Evolutionary conservation across 257 asterid genomes (phyloP).

Genomic region (Gentiana straminea): DNA sequence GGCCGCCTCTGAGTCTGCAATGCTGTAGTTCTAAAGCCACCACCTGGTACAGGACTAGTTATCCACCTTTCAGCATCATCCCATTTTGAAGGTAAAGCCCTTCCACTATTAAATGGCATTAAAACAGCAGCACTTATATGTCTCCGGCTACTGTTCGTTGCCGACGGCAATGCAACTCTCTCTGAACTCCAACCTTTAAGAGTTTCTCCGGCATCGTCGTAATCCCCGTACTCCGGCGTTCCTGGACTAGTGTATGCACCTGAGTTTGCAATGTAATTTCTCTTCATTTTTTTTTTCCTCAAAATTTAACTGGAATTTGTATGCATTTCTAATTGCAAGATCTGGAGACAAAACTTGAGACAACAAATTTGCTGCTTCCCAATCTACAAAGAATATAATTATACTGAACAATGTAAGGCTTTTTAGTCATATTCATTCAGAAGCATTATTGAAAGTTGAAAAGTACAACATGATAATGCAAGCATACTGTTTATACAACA

Average conservation of each 20-base stretch:
- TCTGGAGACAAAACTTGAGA: no score
- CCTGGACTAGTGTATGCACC: constrained; percentile 89
- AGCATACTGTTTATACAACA: no score
- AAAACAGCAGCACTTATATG: constrained; percentile 52
- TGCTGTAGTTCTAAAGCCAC: constrained; percentile 20
- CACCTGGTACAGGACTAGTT: constrained; percentile 71
- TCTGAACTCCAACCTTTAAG: constrained; percentile 78
- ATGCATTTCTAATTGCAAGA: constrained; percentile 7
- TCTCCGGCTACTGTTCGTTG: constrained; percentile 26
- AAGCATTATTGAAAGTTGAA: no score
- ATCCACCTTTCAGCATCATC: constrained; percentile 99
- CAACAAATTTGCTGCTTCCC: no score
- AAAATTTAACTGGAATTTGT: constrained; percentile 13
- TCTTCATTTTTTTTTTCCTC: constrained; percentile 34
- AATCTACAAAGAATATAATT: no score
- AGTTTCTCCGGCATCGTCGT: constrained; percentile 24
- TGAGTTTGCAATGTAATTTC: constrained; percentile 41
- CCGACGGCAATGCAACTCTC: constrained; percentile 42
- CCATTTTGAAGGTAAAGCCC: constrained; percentile 89
- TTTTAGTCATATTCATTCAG: no score
- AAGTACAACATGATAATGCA: no score
- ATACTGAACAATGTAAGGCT: no score
- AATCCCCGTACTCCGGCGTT: constrained; percentile 68
- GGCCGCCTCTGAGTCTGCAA: constrained; percentile 45
- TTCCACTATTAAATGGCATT: constrained; percentile 74